Base-by-base conservation (phyloP, 768 basidiomycete species). In the Solioccasus polychromus region DNA sequence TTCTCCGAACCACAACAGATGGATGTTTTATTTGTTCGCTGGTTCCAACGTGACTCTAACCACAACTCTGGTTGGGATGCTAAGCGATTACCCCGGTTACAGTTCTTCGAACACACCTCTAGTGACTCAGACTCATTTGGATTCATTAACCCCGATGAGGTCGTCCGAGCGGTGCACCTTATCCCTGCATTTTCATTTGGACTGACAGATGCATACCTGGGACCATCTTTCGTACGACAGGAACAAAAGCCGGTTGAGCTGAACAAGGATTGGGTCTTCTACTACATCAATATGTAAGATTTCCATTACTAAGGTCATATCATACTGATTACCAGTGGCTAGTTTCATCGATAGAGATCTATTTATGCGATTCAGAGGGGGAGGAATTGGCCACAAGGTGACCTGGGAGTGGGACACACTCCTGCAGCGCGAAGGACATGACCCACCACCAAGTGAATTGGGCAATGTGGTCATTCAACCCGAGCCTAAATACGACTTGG, bases 161-260 rank as follows among this genome's bases (percentile, higher is more conserved):
- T 80, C 4, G 53, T 79, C 23, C 57, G 68, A 0, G 69, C 58
- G 0, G 58, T 52, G 2, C 75, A 79, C 48, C 48, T 79, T 2
- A 66, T 78, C 8, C 77, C 75, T 0, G 70, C 56, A 0, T 77
- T 74, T n/a, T n/a, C n/a, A n/a, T n/a, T n/a, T n/a, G n/a, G n/a
- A n/a, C n/a, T n/a, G n/a, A n/a, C n/a, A n/a, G n/a, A n/a, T n/a
- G n/a, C n/a, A n/a, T n/a, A n/a, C n/a, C n/a, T n/a, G 63, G 18
- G 20, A 2, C 55, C 53, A 10, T 38, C 34, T 3, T 28, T 54
- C 17, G 23, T 30, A 3, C 32, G 35, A 12, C 41, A 28, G 19
- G 36, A 38, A 15, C n/a, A 26, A 1, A 18, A 32, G 11, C 0
- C 0, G n/a, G 60, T 20, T 18, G 40, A 5, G 6, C 12, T n/a